These are phyloP conservation scores for Fusarium sp. DNA, from an alignment of 2,329 filamentous ascomycete species.

Conservation along the genomic window DNA sequence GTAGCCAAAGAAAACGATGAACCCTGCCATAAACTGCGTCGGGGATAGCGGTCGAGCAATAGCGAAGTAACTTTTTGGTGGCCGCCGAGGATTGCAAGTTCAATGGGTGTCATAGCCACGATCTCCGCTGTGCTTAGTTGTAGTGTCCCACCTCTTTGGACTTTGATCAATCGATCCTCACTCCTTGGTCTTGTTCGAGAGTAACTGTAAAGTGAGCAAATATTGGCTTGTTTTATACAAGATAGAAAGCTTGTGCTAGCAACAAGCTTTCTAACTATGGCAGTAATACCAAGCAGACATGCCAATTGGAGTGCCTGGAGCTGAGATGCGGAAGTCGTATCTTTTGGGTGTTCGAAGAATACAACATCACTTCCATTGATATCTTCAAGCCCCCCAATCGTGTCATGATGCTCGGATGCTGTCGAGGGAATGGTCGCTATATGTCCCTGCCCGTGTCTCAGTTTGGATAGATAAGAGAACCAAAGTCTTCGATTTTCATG, in stretches of 20 bases:
- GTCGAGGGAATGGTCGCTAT: neutral
- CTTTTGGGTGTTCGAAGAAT: neutral
- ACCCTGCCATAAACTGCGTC: neutral
- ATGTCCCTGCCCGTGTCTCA: neutral
- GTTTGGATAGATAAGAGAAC: neutral
- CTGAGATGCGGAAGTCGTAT: neutral
- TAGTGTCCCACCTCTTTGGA: neutral
- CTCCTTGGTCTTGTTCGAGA: neutral
- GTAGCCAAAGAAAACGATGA: neutral
- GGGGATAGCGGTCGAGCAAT: neutral
- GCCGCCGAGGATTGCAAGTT: neutral
- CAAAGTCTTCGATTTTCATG: neutral
- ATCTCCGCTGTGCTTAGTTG: neutral
- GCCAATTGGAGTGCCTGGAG: constrained; percentile 3
- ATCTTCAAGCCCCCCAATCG: neutral
- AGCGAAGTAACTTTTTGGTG: neutral
- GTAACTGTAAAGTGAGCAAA: neutral
- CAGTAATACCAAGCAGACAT: neutral
- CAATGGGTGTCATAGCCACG: constrained; percentile 1
- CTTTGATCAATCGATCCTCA: neutral
- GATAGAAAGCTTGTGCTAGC: neutral
- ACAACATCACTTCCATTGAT: neutral
- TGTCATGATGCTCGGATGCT: neutral
- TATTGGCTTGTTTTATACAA: neutral
- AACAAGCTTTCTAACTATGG: neutral